Base-by-base conservation (phyloP, 164 flowering plant species). In the Magnolia sinica region DNA sequence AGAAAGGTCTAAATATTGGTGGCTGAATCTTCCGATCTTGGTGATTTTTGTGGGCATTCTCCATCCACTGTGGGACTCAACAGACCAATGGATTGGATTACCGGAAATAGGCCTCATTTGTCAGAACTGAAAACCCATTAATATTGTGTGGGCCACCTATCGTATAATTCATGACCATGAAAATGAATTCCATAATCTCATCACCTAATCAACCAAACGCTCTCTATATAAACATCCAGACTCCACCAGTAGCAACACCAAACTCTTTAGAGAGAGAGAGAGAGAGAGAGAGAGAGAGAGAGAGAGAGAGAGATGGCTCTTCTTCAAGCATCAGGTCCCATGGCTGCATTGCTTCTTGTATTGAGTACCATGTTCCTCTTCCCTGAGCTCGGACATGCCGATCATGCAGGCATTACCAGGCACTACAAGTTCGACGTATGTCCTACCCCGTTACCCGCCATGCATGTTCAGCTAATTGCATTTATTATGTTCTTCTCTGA, bases 401-500 rank as follows among this genome's bases (percentile, higher is more conserved):
- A 67, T 52, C 70, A 74, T 68, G 79, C 74, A 58, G 73, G 84
- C 80, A 78, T 70, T 19, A 87, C 87, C 7, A 80, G 88, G 79
- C 85, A 80, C 69, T 87, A 84, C 78, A 80, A 75, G 77, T 87
- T 87, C 74, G 73, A 85, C 71, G 89, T 85, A 81, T 0, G 82
- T 68, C 1, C 13, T 16, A 11, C 3, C 59, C 61, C 3, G 18
- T 16, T 55, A 55, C 18, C 4, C 18, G 27, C 73, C 29, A 1
- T 13, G 14, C 8, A 18, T 20, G 13, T 8, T 10, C 24, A 66
- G 70, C 70, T 66, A 27, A 66, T 66, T 66, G 27, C 49, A 68
- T 37, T 68, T 2, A 29, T 50, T 5, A 16, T 0, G 18, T 27
- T 16, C 51, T 4, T 2, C 9, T 7, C 11, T 19, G 1, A 65